Evolutionary conservation across 2,329 filamentous ascomycete species (phyloP).

Genomic region (Cytospora chrysosperma): DNA sequence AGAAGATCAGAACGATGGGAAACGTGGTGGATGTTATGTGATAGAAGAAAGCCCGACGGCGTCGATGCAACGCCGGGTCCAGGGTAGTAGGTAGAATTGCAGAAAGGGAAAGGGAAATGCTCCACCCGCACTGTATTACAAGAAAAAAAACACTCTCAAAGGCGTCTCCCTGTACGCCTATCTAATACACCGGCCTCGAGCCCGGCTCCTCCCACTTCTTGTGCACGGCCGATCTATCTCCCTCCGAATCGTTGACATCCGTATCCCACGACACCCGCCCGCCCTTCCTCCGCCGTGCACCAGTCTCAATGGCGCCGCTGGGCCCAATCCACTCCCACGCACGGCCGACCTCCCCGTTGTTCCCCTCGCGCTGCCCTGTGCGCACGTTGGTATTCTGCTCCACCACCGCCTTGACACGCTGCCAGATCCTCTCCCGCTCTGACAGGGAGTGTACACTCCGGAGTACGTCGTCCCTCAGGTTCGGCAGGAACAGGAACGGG

Average conservation of each 20-base stretch:
- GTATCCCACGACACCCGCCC: conserved; percentile 49
- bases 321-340: conserved; percentile 72
- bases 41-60: not conserved
- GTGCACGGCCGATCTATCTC: conserved; percentile 34
- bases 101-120: not conserved
- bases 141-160: not conserved
- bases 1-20: not conserved
- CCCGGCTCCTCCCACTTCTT: conserved; percentile 39
- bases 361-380: conserved; percentile 66
- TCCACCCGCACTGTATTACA: conserved; percentile 32
- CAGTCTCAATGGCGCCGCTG: conserved; percentile 41
- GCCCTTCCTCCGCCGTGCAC: conserved; percentile 48
- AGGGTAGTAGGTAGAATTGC: not conserved
- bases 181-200: conserved; percentile 37
- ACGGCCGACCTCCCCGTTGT: conserved; percentile 63
- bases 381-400: conserved; percentile 94
- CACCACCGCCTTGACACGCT: conserved; percentile 76
- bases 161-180: not conserved
- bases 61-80: not conserved
- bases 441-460: conserved; percentile 74
- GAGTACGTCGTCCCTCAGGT: conserved; percentile 87
- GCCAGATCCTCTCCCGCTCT: conserved; percentile 80
- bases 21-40: not conserved
- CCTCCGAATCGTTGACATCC: conserved; percentile 34
- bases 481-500: conserved; percentile 80